Evolutionary conservation across 176 grass and related monocot species (phyloP), one percentile per base, ranked within the genome.

Genomic region (Coix lacrymajobi): DNA sequence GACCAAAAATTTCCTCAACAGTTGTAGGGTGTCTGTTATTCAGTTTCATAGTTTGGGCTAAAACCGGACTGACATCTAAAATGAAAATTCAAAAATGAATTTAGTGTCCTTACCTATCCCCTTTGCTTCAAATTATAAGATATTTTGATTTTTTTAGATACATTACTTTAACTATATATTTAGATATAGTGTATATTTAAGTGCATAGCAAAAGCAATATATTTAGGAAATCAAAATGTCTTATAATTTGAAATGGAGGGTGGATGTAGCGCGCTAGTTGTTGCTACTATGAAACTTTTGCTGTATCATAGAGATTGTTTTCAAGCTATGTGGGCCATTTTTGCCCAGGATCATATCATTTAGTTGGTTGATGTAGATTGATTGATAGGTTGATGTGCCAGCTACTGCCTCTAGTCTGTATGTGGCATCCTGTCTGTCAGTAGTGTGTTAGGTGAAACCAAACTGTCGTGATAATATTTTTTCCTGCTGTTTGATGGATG

Each of bases 391-490:
- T 81, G 78, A 81, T 85, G 54, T 40, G 65, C 65, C 64, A 89
- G 64, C 83, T 89, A 65, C 87, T 30, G 54, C 83, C 43, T 66
- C 78, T 48, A 62, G 8, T 77, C 32, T 81, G 36, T 71, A 77
- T 73, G 79, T 78, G 78, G 62, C 26, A 81, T 81, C 77, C 63
- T 64, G 25, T 76, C 41, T 64, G 63, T 81, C 34, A 60, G 41
- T 71, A 0, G n/a, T 28, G 88, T 57, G 78, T 89, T 82, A 4
- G 78, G 83, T 85, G 72, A 72, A 85, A 72, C 78, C 32, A 72
- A 37, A 28, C 43, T 78, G 22, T 85, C 88, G 52, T 81, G 39
- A 4, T 51, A 32, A 62, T 11, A 48, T 69, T 62, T 61, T 61
- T 41, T 51, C 8, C n/a, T 30, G 26, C 43, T 58, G 22, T 62